Percentiles rank a stretch among this genome's conserved stretches.
These are phyloP conservation scores for Cucumis sativus DNA, from an alignment of 306 rosid species.

Conservation along the genomic window DNA sequence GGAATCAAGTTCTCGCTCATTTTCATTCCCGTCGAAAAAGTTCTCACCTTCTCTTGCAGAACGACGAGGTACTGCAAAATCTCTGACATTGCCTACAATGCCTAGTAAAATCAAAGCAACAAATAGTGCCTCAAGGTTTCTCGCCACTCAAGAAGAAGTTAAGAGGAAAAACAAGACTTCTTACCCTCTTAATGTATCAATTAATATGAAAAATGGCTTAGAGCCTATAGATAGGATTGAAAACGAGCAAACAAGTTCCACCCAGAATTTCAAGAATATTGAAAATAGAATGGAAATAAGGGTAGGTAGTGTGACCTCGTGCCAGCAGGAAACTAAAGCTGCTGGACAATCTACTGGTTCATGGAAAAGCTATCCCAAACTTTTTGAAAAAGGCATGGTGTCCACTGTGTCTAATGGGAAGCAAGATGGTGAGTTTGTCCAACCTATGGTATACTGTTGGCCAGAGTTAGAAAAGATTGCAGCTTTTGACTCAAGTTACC, in stretches of 20 bases:
- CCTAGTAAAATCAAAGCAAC: conserved; percentile 29
- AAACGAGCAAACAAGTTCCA: conserved; percentile 24
- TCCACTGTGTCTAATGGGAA: conserved; percentile 24
- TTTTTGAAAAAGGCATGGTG: conserved; percentile 16
- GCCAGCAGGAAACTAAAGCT: conserved; percentile 16
- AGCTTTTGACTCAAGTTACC: conserved; percentile 34
- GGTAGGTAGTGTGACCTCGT: conserved; percentile 13
- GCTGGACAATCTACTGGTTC: conserved; percentile 24
- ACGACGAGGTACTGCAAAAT: conserved; percentile 72
- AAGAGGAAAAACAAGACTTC: conserved; percentile 14
- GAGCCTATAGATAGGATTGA: conserved; percentile 21
- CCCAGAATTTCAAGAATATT: conserved; percentile 21
- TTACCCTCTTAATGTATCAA: conserved; percentile 21
- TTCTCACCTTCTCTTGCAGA: conserved; percentile 71
- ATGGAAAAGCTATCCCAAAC: conserved; percentile 8
- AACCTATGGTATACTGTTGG: conserved; percentile 51
- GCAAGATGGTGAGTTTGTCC: conserved; percentile 21
- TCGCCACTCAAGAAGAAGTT: conserved; percentile 22
- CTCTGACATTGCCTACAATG: conserved; percentile 58
- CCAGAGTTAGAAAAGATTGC: conserved; percentile 64
- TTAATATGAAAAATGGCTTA: conserved; percentile 15
- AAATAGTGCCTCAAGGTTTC: conserved; percentile 24
- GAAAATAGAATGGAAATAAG: conserved; percentile 19
- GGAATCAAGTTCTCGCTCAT: conserved; percentile 30
- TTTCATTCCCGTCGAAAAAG: conserved; percentile 39